These are phyloP conservation scores for Rosa persica DNA, from an alignment of 306 rosid species.

Conservation along the genomic window DNA sequence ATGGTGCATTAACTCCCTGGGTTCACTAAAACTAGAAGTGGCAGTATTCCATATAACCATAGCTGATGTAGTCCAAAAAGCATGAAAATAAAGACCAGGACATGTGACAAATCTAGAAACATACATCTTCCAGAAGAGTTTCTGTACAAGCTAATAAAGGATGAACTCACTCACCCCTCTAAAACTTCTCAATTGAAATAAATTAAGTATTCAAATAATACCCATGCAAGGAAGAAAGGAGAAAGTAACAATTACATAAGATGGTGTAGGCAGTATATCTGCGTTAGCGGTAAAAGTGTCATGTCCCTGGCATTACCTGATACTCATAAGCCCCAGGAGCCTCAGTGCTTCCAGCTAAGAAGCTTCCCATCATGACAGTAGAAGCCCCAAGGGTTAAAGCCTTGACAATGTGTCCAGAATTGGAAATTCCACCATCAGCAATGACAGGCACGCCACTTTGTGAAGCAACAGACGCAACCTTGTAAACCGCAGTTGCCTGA, in stretches of 20 bases:
- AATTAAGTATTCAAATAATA: not conserved
- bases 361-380: constrained; percentile 96
- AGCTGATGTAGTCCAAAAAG: not conserved
- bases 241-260: not conserved
- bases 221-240: not conserved
- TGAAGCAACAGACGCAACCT: constrained; percentile 77
- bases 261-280: not conserved
- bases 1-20: not conserved
- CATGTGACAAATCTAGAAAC: not conserved
- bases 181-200: no score
- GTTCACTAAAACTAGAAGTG: not conserved
- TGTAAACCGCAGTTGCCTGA: constrained; percentile 86
- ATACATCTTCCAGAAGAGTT: not conserved
- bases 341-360: constrained; percentile 86
- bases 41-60: not conserved
- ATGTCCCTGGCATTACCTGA: constrained; percentile 49
- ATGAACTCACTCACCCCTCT: no score
- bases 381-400: constrained; percentile 86
- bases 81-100: not conserved
- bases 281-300: not conserved
- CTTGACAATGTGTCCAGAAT: constrained; percentile 89
- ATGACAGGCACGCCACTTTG: constrained; percentile 76
- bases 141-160: not conserved
- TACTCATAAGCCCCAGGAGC: constrained; percentile 79
- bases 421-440: constrained; percentile 95